phyloP scores from a whole-genome alignment of 2,329 filamentous ascomycete genomes.

The Cladosporium oxysporum region DNA sequence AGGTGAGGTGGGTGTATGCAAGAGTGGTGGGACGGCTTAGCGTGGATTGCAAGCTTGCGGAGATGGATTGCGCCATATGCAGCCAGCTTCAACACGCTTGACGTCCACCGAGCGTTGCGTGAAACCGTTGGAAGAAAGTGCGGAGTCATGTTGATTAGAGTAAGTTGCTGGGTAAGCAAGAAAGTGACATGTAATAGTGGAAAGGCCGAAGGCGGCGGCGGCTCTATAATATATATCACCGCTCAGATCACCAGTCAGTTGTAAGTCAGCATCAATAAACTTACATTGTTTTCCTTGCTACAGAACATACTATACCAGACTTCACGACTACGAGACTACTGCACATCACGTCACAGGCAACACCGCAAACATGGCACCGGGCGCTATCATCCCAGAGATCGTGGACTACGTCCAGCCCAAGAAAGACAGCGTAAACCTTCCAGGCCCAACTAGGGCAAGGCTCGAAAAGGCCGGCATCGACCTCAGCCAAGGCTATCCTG shows the following conservation, averaged over 20 bases:
- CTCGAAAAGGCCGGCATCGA: slow-evolving; percentile 70
- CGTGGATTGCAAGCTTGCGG: slow-evolving; percentile 28
- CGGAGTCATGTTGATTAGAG: neutral
- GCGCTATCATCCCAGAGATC: slow-evolving; percentile 45
- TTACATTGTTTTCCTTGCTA: neutral
- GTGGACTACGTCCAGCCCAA: slow-evolving; percentile 62
- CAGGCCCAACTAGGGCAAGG: slow-evolving; percentile 57
- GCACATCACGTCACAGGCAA: neutral
- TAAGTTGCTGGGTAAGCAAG: slow-evolving; percentile 10
- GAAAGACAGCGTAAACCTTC: slow-evolving; percentile 66
- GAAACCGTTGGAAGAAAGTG: neutral
- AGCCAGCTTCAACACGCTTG: neutral
- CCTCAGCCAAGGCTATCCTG: slow-evolving; percentile 67
- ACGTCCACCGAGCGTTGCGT: slow-evolving; percentile 19
- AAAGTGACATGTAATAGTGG: neutral
- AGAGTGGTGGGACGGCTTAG: slow-evolving; percentile 20
- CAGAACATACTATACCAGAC: neutral
- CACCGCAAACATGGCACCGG: slow-evolving; percentile 26
- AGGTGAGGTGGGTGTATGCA: neutral
- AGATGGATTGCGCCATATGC: slow-evolving; percentile 29
- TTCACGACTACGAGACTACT: neutral
- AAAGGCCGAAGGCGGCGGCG: neutral
- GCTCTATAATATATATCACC: neutral
- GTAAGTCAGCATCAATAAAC: neutral
- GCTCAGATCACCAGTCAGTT: neutral